Base-by-base conservation (phyloP, 139 green algal species). In the Ettlia oleoabundans region DNA sequence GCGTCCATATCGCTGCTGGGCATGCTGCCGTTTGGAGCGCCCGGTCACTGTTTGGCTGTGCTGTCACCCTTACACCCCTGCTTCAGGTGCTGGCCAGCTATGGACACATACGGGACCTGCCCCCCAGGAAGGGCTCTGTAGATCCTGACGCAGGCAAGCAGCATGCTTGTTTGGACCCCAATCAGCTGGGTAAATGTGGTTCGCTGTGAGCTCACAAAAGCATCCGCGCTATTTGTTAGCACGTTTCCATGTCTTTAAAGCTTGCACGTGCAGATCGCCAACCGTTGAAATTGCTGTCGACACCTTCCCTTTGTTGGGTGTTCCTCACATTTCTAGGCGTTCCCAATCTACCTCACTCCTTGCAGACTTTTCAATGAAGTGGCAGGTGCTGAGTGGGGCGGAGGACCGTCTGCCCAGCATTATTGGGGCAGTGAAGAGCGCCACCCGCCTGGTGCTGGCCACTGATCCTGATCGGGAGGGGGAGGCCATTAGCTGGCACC, bases 401-500 rank as follows among this genome's bases (percentile, higher is more conserved):
- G 73, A 78, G 38, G 47, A 28, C 0, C 69, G 80, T 5, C 37
- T 95, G 62, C 41, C 41, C 37, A 87, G 62, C 9, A 90, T 96
- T 35, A 71, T 73, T 37, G 47, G 9, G 13, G 86, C 80, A 22
- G 55, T 80, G 63, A 30, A 37, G 24, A 33, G 52, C 22, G 80
- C 77, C 10, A 33, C 76, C 19, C 40, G 76, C 30, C 70, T 98
- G n/a, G 30, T 98, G 35, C 88, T 99, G 76, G 96, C 96, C 18
- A 98, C 95, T 0, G 96, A 99, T 82, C 96, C 96, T 6, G 96
- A 99, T 87, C 76, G 95, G 3, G 95, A 98, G 87, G 96, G 96
- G 2, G 96, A 99, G 90, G 96, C 95, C 81, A 99, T 99, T 64
- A 90, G 91, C 32, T 99, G 96, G 96, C 96, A 99, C 86, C 65